phyloP scores from a whole-genome alignment of 805 yeast species.

The Candida silvicultrix region DNA sequence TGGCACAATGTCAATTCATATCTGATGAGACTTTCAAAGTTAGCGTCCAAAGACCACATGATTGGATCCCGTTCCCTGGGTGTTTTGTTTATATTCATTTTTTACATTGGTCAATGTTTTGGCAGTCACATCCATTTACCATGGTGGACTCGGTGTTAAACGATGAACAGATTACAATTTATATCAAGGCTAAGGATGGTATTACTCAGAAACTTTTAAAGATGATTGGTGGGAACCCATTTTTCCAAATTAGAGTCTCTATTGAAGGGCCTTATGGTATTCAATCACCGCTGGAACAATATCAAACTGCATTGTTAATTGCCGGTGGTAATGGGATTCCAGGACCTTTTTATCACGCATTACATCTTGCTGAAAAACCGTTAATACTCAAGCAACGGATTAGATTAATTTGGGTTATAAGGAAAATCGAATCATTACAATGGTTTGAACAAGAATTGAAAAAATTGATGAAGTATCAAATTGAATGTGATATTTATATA shows the following conservation, averaged over 20 bases:
- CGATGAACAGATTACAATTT: constrained; percentile 33
- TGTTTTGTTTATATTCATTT: constrained; percentile 51
- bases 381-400: constrained; percentile 23
- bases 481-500: constrained; percentile 31
- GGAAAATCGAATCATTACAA: constrained; percentile 41
- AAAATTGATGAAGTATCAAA: constrained; percentile 29
- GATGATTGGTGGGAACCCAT: constrained; percentile 13
- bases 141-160: constrained; percentile 34
- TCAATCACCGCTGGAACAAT: constrained; percentile 30
- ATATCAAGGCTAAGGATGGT: constrained; percentile 49
- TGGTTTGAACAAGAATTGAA: constrained; percentile 35
- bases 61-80: constrained; percentile 49
- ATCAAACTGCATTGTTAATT: constrained; percentile 32
- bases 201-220: constrained; percentile 34
- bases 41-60: constrained; percentile 30
- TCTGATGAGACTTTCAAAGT: constrained; percentile 44
- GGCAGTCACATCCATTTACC: constrained; percentile 76
- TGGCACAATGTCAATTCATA: constrained; percentile 12
- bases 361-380: constrained; percentile 19
- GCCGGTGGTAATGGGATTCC: constrained; percentile 52
- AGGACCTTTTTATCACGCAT: constrained; percentile 38
- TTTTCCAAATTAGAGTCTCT: constrained; percentile 29
- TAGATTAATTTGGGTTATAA: constrained; percentile 58
- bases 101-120: constrained; percentile 41
- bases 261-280: constrained; percentile 62